Conservation (phyloP, 164 flowering plant species). For the Liquidambar formosana region DNA sequence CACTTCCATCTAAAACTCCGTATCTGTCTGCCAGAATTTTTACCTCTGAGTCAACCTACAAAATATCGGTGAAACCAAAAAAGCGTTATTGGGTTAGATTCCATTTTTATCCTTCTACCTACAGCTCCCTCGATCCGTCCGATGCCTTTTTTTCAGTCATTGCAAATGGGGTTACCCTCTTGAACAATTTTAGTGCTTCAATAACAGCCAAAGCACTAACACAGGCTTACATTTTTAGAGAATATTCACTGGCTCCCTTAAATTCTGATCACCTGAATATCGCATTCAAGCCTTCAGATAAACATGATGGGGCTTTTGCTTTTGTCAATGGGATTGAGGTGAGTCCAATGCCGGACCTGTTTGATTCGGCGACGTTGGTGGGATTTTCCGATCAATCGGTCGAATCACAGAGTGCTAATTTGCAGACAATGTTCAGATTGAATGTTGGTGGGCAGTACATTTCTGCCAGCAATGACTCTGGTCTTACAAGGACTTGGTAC, state of each 20-base stretch:
- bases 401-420: slow-evolving; percentile 15
- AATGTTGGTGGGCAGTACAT: slow-evolving; percentile 79
- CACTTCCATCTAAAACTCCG: slow-evolving; percentile 38
- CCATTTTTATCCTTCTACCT: slow-evolving; percentile 73
- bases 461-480: slow-evolving; percentile 57
- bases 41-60: slow-evolving; percentile 27
- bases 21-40: slow-evolving; percentile 48
- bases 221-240: slow-evolving; percentile 24
- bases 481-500: slow-evolving; percentile 40
- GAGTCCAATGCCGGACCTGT: slow-evolving; percentile 51
- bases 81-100: slow-evolving; percentile 49
- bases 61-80: slow-evolving; percentile 18
- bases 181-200: slow-evolving; percentile 75
- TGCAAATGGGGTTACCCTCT: slow-evolving; percentile 44
- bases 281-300: slow-evolving; percentile 51
- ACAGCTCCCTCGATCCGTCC: slow-evolving; percentile 32
- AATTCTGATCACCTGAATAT: slow-evolving; percentile 28
- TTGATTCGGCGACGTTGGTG: slow-evolving; percentile 39
- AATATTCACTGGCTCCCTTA: slow-evolving; percentile 15
- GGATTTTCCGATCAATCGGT: slow-evolving; percentile 36
- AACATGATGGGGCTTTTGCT: slow-evolving; percentile 45
- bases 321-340: slow-evolving; percentile 85
- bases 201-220: slow-evolving; percentile 70
- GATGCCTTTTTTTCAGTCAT: slow-evolving; percentile 52
- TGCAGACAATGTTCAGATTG: slow-evolving; percentile 65